Evolutionary conservation across 2,329 filamentous ascomycete genomes (phyloP).

Genomic region (Cordyceps cateniannulata): DNA sequence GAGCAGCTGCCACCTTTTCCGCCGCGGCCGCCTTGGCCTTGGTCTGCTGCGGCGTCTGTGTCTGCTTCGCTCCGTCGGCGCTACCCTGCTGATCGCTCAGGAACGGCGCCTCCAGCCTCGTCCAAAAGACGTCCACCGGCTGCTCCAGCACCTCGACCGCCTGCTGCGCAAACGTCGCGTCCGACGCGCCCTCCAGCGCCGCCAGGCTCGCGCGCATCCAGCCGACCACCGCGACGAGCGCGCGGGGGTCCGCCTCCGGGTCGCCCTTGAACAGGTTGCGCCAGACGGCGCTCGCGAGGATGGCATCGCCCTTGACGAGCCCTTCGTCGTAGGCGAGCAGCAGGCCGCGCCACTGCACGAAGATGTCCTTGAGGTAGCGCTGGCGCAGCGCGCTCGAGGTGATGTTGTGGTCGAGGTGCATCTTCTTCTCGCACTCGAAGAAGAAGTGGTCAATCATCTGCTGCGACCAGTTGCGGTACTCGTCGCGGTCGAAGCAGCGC

Average conservation of each 20-base stretch:
- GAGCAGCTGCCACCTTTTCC: constrained; percentile 1
- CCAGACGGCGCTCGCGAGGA: constrained; percentile 80
- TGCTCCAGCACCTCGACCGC: constrained; percentile 28
- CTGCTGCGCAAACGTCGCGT: constrained; percentile 31
- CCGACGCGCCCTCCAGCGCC: constrained; percentile 43
- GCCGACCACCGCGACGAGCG: constrained; percentile 47
- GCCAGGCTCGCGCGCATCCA: constrained; percentile 47
- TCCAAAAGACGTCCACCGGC: constrained; percentile 38
- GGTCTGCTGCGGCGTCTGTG: not conserved
- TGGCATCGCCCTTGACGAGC: constrained; percentile 66
- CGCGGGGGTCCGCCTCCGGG: constrained; percentile 43
- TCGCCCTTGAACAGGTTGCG: constrained; percentile 80
- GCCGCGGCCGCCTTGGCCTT: constrained; percentile 1
- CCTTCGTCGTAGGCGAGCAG: constrained; percentile 82
- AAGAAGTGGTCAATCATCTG: constrained; percentile 95
- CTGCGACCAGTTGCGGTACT: constrained; percentile 73
- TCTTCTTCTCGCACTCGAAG: constrained; percentile 77
- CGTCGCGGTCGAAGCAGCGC: constrained; percentile 65
- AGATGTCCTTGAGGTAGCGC: constrained; percentile 77
- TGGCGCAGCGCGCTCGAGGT: constrained; percentile 52
- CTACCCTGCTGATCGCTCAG: constrained; percentile 24
- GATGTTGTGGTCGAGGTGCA: constrained; percentile 73
- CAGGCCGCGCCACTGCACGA: constrained; percentile 85
- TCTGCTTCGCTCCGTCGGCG: not conserved
- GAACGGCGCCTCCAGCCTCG: constrained; percentile 35